Conservation (phyloP, 179 eudicot genomes). For the Sideroxylon spinosum region DNA sequence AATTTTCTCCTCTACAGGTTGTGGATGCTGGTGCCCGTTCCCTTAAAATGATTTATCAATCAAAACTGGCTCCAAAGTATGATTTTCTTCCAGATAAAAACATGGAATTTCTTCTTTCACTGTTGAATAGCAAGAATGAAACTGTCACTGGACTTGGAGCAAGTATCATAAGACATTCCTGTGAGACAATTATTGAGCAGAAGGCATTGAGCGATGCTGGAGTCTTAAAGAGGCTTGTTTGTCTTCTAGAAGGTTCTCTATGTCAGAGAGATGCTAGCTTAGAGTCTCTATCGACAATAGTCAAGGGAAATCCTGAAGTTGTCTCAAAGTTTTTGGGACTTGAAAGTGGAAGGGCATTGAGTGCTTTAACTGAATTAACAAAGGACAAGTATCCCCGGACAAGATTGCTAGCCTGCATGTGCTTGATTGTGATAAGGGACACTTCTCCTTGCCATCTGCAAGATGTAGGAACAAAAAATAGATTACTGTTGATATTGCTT, state of each 20-base stretch:
- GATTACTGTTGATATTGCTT: slow-evolving; percentile 52
- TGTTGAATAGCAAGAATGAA: slow-evolving; percentile 75
- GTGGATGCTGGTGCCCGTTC: slow-evolving; percentile 93
- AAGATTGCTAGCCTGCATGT: slow-evolving; percentile 73
- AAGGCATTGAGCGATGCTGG: slow-evolving; percentile 74
- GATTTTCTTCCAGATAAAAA: slow-evolving; percentile 61
- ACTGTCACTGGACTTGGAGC: slow-evolving; percentile 94
- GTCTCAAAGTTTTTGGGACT: slow-evolving; percentile 54
- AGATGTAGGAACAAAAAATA: slow-evolving; percentile 53
- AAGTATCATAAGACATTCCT: slow-evolving; percentile 81
- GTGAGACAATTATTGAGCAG: slow-evolving; percentile 69
- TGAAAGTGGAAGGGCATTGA: slow-evolving; percentile 59
- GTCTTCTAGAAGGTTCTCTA: slow-evolving; percentile 72
- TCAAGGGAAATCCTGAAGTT: slow-evolving; percentile 61
- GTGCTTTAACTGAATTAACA: slow-evolving; percentile 57
- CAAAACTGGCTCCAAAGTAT: slow-evolving; percentile 81
- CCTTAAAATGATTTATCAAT: slow-evolving; percentile 86
- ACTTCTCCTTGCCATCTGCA: slow-evolving; percentile 53
- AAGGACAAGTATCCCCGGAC: slow-evolving; percentile 74
- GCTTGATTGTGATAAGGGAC: slow-evolving; percentile 72
- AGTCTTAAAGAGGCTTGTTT: slow-evolving; percentile 57
- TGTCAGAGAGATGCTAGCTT: slow-evolving; percentile 87
- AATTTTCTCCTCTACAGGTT: slow-evolving; percentile 46
- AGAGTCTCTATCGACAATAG: slow-evolving; percentile 69
- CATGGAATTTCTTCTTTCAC: slow-evolving; percentile 59